Evolutionary conservation across 306 rosid genomes (phyloP).

Genomic region (Ochetophila trinervis): DNA sequence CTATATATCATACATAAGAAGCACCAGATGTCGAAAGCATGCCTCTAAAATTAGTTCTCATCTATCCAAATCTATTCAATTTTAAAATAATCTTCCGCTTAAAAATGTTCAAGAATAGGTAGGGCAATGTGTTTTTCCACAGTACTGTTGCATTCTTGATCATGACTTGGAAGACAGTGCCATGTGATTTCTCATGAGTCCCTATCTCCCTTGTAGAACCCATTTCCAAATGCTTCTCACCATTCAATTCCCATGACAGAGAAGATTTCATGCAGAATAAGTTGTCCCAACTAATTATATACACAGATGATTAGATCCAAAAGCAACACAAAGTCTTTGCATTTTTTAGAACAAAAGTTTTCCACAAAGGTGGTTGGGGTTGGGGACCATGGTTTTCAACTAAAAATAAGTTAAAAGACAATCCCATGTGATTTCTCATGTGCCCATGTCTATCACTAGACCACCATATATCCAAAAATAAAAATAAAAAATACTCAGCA

Average conservation of each 20-base stretch:
- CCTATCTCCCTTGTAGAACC: background rate
- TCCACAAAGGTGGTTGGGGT: background rate
- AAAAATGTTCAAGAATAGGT: no score
- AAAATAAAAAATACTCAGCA: background rate
- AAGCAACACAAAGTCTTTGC: background rate
- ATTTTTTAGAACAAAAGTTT: background rate
- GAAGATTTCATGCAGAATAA: background rate
- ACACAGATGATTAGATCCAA: no score
- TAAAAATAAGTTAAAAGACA: slow-evolving; percentile 2
- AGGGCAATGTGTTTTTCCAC: no score
- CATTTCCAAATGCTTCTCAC: background rate
- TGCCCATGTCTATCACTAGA: slow-evolving; percentile 11
- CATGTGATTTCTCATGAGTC: slow-evolving; percentile 13
- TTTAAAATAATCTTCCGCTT: no score
- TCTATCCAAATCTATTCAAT: no score
- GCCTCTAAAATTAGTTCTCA: background rate
- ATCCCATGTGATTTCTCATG: slow-evolving; percentile 19
- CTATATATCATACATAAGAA: background rate
- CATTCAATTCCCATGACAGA: background rate
- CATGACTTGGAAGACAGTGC: slow-evolving; percentile 2
- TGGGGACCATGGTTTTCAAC: background rate
- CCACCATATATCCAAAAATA: background rate
- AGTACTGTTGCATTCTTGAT: no score
- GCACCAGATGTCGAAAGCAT: background rate
- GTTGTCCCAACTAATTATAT: no score